Base-by-base conservation (phyloP, 495 filamentous ascomycete genomes). In the Physcia stellaris region DNA sequence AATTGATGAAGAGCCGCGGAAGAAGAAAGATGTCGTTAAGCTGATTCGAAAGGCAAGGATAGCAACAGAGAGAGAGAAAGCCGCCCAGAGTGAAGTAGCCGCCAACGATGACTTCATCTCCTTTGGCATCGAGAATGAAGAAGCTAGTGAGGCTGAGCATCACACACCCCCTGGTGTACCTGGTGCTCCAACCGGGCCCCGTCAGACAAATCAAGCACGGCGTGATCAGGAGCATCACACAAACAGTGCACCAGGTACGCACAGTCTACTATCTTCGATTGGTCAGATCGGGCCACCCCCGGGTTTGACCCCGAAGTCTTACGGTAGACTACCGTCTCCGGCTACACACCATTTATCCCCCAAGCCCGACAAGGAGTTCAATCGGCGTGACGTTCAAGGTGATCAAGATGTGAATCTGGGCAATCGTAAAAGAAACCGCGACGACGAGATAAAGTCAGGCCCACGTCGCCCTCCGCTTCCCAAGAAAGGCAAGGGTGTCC, bases 71-170 rank as follows among this genome's bases (percentile, higher is more conserved):
- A 68, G 54, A 46, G 49, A 23, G 37, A 54, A 24, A 40, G 56
- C 63, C 13, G 47, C 62, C 10, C 61, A 57, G 12, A 72, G 77
- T 28, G 59, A 72, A 6, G 71, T 77, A 15, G 62, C 66, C 10
- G 63, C 70, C 1, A 77, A 77, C 31, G 73, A 77, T 35, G 86
- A 94, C 46, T 93, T 90, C 51, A 93, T 94, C 37, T 85, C 86
- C 1, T 77, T 83, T 31, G 77, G 77, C 45, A 62, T 77, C 18
- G 70, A 69, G 16, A 70, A 73, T 39, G 73, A 75, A 18, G 56
- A 57, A 2, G 41, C 44, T 15, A 32, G 20, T 17, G 49, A 53
- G 11, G 41, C 46, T 22, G 31, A 44, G 47, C 41, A 35, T 45
- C 45, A 41, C 35, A 24, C 11, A 26, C 35, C 27, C 24, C n/a